Conservation (phyloP, 2,329 filamentous ascomycete species). For the Pseudogymnoascus sp. region DNA sequence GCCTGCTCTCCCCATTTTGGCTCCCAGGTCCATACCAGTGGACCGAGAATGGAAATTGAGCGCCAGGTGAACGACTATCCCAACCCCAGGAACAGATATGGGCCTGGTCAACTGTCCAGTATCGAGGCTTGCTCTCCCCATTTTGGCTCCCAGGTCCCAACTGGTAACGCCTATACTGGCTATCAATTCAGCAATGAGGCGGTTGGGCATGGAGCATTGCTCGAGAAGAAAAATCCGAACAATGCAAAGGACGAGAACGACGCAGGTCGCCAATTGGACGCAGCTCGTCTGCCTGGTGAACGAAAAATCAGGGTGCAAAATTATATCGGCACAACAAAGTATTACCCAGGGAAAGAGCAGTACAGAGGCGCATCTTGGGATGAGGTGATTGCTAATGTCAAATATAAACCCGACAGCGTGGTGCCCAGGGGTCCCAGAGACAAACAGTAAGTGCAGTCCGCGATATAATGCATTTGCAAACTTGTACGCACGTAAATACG, state of each 20-base stretch:
- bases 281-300: background rate
- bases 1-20: background rate
- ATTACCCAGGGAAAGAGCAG: background rate
- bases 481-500: background rate
- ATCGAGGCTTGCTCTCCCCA: background rate
- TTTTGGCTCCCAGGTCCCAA: background rate
- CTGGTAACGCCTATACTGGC: background rate
- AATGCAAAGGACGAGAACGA: background rate
- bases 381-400: background rate
- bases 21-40: too few relatives aligned
- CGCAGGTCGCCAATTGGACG: background rate
- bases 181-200: background rate
- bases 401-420: background rate
- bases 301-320: background rate
- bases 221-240: background rate
- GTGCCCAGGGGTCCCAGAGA: background rate
- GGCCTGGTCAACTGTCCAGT: background rate
- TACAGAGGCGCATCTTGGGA: background rate
- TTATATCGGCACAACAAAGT: background rate
- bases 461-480: background rate
- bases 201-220: background rate
- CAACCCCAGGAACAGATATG: background rate
- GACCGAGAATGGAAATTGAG: constrained; percentile 20
- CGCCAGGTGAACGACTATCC: constrained; percentile 13
- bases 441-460: background rate